Conservation (phyloP, 768 basidiomycete species). For the Rubroboletus satanas region DNA sequence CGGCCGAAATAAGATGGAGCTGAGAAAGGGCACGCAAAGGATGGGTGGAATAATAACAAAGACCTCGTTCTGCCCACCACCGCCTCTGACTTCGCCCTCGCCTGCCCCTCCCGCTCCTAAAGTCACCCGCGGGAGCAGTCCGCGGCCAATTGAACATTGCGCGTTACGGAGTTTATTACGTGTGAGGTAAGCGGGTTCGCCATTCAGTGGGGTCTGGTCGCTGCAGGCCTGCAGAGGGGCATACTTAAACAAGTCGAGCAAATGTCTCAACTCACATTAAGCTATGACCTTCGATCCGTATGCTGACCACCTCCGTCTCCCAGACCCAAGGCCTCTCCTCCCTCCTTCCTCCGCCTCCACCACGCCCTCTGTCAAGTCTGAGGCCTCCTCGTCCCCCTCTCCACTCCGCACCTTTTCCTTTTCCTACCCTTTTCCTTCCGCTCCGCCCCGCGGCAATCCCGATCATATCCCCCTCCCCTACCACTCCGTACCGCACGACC, state of each 20-base stretch:
- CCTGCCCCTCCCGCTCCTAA: background rate
- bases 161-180: background rate
- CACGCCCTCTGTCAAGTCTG: constrained; percentile 28
- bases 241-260: background rate
- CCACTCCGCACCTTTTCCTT: constrained; percentile 23
- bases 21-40: background rate
- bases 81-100: background rate
- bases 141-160: background rate
- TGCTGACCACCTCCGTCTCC: constrained; percentile 13
- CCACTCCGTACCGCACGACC: background rate
- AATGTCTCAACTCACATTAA: background rate
- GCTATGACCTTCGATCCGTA: constrained; percentile 25
- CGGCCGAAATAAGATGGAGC: background rate
- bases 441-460: background rate
- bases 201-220: background rate
- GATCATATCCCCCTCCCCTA: background rate
- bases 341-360: constrained; percentile 3
- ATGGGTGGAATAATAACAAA: background rate
- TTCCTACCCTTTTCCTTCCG: constrained; percentile 12
- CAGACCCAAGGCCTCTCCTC: constrained; percentile 8
- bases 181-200: constrained; percentile 18
- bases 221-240: constrained; percentile 3
- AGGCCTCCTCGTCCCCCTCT: constrained; percentile 23
- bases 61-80: background rate
- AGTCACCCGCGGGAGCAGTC: background rate